Conservation (phyloP, 2,329 filamentous ascomycete species). For the Calonectria hongkongensis region DNA sequence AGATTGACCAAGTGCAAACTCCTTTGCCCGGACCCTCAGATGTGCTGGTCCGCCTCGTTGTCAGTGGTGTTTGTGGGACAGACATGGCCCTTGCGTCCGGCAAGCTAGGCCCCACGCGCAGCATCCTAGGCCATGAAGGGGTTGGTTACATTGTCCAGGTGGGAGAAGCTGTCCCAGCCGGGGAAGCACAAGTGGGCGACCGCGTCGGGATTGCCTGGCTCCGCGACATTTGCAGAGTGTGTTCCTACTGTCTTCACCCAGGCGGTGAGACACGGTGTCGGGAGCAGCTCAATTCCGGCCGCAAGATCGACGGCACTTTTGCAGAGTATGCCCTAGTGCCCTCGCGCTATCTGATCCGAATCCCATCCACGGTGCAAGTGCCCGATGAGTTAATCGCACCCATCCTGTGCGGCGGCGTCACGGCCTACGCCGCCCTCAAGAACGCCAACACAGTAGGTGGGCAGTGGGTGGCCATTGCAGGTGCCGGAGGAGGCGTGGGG, state of each 20-base stretch:
- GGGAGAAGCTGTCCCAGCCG: conserved; percentile 33
- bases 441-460: conserved; percentile 56
- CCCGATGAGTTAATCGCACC: conserved; percentile 63
- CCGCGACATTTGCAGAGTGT: conserved; percentile 58
- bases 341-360: conserved; percentile 56
- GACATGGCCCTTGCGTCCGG: conserved; percentile 47
- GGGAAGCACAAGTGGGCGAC: conserved; percentile 12
- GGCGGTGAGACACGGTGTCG: conserved; percentile 60
- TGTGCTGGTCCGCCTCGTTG: conserved; percentile 42
- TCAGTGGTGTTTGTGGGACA: conserved; percentile 47
- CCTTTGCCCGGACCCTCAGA: conserved; percentile 12
- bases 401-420: conserved; percentile 65
- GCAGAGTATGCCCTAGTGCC: conserved; percentile 62
- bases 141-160: conserved; percentile 41
- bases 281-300: conserved; percentile 58
- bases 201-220: conserved; percentile 47
- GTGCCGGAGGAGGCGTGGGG: conserved; percentile 64
- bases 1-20: conserved; percentile 10
- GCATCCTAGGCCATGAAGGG: conserved; percentile 49
- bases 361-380: conserved; percentile 51
- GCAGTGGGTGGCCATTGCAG: conserved; percentile 61
- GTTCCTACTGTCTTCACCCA: conserved; percentile 59
- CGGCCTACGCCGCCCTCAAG: conserved; percentile 65
- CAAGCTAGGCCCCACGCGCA: conserved; percentile 40
- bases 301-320: conserved; percentile 61